Evolutionary conservation across 305 asterid species (phyloP), one percentile per base, ranked within the genome.

Genomic region (Plantago coronopus): DNA sequence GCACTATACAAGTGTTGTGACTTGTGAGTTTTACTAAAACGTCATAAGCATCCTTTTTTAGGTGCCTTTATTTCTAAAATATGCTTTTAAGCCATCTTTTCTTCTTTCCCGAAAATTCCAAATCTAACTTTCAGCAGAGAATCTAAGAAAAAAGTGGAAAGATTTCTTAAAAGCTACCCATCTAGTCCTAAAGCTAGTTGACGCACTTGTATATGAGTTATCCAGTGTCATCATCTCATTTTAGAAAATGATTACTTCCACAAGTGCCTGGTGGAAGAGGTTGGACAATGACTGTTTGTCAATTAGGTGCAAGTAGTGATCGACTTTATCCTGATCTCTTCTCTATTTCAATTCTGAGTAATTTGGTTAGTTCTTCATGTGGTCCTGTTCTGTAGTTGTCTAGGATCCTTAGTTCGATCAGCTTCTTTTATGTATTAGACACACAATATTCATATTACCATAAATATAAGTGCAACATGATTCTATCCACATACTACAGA

Each of bases 171-270:
- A 53, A 53, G 58, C 59, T 16, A 54, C 3, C 59, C 43, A 27
- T 15, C 59, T 54, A 54, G 59, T 14, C 59, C 43, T 23, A 54
- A 54, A n/a, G 21, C 37, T 54, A 1, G 18, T n/a, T 27, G 31
- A 27, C 59, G 14, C 37, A 54, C 43, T 54, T 54, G 8, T 54
- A 21, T 54, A 19, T 54, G 59, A 54, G 43, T 54, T n/a, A 54
- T 54, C 59, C 12, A 54, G 37, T 23, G 27, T 54, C 59, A 25
- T 54, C 22, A 54, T 54, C 37, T 54, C 37, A 19, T n/a, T 25
- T 25, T 42, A 54, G 15, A 54, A 10, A 7, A 12, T 20, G 19
- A n/a, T 50, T 23, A 17, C 37, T 54, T 54, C 37, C 37, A 38
- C 18, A 25, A 54, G 59, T 54, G 59, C 59, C 43, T 27, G 21